Evolutionary conservation across 306 rosid genomes (phyloP).

Genomic region (Senna siamea): DNA sequence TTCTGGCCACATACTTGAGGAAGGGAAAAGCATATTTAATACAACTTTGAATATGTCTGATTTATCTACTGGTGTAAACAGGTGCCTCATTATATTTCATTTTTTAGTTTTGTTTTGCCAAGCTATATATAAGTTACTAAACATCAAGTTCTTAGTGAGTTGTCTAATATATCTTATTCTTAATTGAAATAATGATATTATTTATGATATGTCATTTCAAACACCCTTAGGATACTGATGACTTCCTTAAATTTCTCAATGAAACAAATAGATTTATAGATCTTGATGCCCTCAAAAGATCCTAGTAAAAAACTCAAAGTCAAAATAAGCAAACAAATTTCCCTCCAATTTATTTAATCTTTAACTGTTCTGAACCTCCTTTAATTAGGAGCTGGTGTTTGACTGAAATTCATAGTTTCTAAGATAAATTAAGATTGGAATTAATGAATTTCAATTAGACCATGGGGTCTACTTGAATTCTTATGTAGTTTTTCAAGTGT

Average conservation of each 20-base stretch:
- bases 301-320: not conserved
- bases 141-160: constrained; percentile 2
- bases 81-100: constrained; percentile 49
- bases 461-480: not conserved
- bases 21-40: constrained; percentile 81
- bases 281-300: not conserved
- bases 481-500: constrained; percentile 4
- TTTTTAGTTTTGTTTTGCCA: constrained; percentile 25
- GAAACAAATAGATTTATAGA: constrained; percentile 1
- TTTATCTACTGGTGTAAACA: constrained; percentile 83
- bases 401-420: not conserved
- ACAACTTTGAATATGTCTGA: constrained; percentile 95
- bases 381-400: not conserved
- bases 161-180: constrained; percentile 20
- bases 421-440: not conserved
- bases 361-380: not conserved
- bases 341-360: not conserved
- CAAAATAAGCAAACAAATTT: not conserved
- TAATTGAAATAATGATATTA: constrained; percentile 31
- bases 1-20: constrained; percentile 91
- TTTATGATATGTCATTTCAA: constrained; percentile 6
- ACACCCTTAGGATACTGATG: not conserved
- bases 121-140: constrained; percentile 13
- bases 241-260: constrained; percentile 13
- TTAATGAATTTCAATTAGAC: constrained; percentile 3